A percentile compares a stretch with the other conserved stretches of the same genome.
phyloP scores from a whole-genome alignment of 345 rosid species.

The Ceriops zippeliana region DNA sequence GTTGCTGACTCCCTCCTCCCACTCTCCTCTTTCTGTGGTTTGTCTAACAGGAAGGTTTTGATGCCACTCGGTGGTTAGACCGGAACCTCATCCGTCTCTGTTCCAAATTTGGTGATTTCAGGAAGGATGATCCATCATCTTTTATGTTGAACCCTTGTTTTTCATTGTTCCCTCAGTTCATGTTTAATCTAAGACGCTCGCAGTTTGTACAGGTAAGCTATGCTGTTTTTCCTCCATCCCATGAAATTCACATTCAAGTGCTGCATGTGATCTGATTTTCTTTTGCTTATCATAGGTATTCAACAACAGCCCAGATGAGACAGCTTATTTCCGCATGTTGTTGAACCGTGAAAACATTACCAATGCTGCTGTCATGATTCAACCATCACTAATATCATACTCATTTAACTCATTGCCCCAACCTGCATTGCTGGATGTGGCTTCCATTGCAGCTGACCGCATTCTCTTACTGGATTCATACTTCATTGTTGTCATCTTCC shows the following conservation, averaged over 20 bases:
- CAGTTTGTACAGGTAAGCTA: conserved; percentile 89
- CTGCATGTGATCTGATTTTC: conserved; percentile 2
- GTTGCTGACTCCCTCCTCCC: neutral
- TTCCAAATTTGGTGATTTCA: conserved; percentile 90
- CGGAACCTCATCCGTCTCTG: conserved; percentile 89
- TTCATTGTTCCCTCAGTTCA: conserved; percentile 95
- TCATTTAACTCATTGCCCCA: conserved; percentile 76
- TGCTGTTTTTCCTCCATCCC: neutral
- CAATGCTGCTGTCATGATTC: conserved; percentile 98
- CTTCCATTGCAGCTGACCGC: conserved; percentile 88
- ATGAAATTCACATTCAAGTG: neutral
- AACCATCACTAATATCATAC: conserved; percentile 83
- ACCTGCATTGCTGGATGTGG: conserved; percentile 91
- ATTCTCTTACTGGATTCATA: conserved; percentile 92
- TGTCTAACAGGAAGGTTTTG: conserved; percentile 85
- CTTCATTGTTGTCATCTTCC: conserved; percentile 89
- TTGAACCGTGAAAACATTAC: conserved; percentile 85
- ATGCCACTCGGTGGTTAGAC: conserved; percentile 98
- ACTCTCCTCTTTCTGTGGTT: neutral
- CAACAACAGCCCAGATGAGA: conserved; percentile 98
- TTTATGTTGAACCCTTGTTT: conserved; percentile 82
- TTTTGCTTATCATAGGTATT: conserved; percentile 60
- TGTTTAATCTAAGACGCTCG: conserved; percentile 95
- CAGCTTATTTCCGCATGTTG: conserved; percentile 94
- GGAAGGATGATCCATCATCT: conserved; percentile 95